Percentiles rank a stretch among this genome's conserved stretches.
phyloP scores from a whole-genome alignment of 139 green algal species.

The Volvox reticuliferus region DNA sequence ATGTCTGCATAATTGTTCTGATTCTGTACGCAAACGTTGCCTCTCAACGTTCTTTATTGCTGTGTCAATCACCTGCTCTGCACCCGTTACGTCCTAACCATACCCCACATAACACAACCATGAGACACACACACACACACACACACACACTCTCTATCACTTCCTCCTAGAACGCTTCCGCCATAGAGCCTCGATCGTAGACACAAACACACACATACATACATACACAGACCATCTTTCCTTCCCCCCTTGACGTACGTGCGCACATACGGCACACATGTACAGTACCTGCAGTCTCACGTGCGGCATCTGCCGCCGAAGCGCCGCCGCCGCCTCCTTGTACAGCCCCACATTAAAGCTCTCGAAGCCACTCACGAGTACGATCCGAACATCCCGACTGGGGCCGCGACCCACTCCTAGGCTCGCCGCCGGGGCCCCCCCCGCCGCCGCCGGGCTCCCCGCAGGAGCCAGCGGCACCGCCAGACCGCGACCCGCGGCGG shows the following conservation, averaged over 20 bases:
- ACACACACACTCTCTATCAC: no score
- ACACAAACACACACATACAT: no score
- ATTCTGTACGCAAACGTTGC: no score
- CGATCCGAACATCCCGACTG: constrained; percentile 75
- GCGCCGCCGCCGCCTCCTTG: constrained; percentile 68
- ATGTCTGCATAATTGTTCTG: no score
- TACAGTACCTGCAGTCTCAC: constrained; percentile 43
- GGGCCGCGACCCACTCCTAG: not conserved
- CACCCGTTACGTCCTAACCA: no score
- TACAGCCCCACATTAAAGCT: constrained; percentile 97
- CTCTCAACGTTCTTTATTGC: no score
- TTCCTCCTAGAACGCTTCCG: no score
- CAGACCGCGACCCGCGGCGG: not conserved
- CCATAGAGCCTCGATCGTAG: no score
- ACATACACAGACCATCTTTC: no score
- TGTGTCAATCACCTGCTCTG: no score
- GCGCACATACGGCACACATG: not conserved
- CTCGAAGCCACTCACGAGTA: constrained; percentile 97
- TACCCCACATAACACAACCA: no score
- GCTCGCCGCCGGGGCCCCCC: not conserved
- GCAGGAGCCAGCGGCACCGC: not conserved
- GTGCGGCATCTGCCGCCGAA: constrained; percentile 38
- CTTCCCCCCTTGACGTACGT: not conserved
- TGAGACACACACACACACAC: no score
- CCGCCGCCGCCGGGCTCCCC: not conserved